Evolutionary conservation across 352 stramenopile genomes (phyloP), one percentile per base, ranked within the genome.

Genomic region (Sclerospora graminicola): DNA sequence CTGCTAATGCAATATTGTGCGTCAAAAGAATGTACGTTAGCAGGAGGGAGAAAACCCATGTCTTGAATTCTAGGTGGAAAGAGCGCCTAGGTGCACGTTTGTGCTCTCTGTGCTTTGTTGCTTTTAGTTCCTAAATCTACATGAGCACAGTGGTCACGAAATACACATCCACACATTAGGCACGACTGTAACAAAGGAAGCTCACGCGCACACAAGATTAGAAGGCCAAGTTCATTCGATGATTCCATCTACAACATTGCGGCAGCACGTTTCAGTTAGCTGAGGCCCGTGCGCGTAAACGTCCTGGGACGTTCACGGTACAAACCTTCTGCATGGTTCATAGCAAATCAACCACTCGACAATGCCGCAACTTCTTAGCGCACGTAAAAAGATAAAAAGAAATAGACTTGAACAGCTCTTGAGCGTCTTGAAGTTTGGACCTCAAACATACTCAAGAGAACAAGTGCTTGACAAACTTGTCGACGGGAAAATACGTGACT

Each of bases 401-500:
- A 39, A 56, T 49, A 48, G 15, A 49, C 39, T 31, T 57, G 21
- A 18, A 20, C 32, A 14, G 44, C 50, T 56, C 38, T 16, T 46
- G 29, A 41, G 29, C 38, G 28, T 37, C 28, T 57, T 43, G 36
- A 34, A 36, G 48, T 31, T 34, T 36, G 42, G 18, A 39, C 26
- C 41, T 16, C 24, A 9, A 41, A 26, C 15, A 2, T 21, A 26
- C 43, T 85, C 45, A 89, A 21, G 49, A 68, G 32, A 89, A 75
- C 10, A 76, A 58, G 40, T 66, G 69, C 55, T 68, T 62, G 33
- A 89, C 67, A 38, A 91, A 85, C 54, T 83, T 89, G 48, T 61
- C 64, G 29, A 83, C 16, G 2, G 77, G 51, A 41, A 84, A 89
- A 51, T 86, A 89, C 16, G 69, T 79, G 38, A 91, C 79, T 43